Percentiles rank a stretch among this genome's conserved stretches.
Conservation (phyloP, 2,329 filamentous ascomycete genomes). For the Cordyceps fumosorosea region DNA sequence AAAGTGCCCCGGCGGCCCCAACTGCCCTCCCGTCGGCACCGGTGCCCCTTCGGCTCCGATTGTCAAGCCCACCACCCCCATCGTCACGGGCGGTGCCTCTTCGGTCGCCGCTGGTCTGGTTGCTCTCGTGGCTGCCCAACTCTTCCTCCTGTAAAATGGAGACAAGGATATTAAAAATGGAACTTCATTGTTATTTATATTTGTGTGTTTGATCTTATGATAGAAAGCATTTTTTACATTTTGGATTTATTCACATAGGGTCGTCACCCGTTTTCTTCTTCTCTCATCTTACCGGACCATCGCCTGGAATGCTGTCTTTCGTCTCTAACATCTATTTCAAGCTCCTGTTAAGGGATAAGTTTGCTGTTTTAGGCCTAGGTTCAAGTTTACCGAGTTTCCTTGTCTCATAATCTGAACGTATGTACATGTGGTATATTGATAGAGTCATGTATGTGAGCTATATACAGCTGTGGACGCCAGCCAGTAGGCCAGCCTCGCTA, state of each 20-base stretch:
- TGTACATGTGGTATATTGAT: neutral
- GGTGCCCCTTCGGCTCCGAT: neutral
- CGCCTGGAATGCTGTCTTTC: neutral
- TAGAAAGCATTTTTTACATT: slow-evolving; percentile 7
- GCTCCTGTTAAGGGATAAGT: neutral
- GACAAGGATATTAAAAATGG: neutral
- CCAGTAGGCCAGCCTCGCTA: too few relatives aligned
- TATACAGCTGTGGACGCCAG: neutral
- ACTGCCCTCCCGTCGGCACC: slow-evolving; percentile 6
- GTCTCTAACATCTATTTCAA: neutral
- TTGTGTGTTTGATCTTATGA: slow-evolving; percentile 7
- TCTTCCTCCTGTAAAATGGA: slow-evolving; percentile 6
- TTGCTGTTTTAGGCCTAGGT: neutral
- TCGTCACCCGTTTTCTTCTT: neutral
- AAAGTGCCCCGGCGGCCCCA: slow-evolving; percentile 2
- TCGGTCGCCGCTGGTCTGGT: slow-evolving; percentile 4
- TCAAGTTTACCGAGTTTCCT: neutral
- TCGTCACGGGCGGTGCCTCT: slow-evolving; percentile 5
- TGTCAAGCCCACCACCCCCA: neutral
- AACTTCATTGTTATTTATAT: neutral
- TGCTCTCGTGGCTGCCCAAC: slow-evolving; percentile 8
- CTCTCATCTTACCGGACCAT: neutral
- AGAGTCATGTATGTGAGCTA: neutral
- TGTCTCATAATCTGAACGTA: neutral
- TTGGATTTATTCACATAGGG: slow-evolving; percentile 5